Percentiles rank a stretch among this genome's conserved stretches.
Evolutionary conservation across 2,329 filamentous ascomycete species (phyloP).

Genomic region (Ceratocystis variospora): DNA sequence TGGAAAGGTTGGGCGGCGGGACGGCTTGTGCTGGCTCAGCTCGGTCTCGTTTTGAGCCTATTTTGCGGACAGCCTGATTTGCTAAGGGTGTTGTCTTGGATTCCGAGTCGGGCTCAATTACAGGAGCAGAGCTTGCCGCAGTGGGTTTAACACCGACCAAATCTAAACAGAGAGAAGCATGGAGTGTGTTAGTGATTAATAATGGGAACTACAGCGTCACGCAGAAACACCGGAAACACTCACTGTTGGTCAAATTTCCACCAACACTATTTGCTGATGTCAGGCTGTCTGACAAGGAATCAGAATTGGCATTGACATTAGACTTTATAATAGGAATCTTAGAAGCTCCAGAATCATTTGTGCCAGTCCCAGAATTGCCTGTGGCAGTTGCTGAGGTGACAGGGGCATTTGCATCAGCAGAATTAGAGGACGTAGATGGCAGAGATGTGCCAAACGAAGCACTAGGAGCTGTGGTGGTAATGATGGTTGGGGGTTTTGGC

Average conservation of each 20-base stretch:
- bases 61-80: neutral
- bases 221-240: neutral
- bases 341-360: neutral
- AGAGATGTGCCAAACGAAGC: slow-evolving; percentile 26
- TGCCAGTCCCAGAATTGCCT: neutral
- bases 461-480: slow-evolving; percentile 5
- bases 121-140: neutral
- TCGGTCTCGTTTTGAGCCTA: neutral
- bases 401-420: neutral
- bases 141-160: neutral
- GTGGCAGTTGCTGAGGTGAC: neutral
- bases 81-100: neutral
- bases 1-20: slow-evolving; percentile 35
- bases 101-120: slow-evolving; percentile 21
- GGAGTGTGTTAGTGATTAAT: neutral
- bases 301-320: neutral
- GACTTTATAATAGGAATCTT: neutral
- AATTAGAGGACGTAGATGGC: slow-evolving; percentile 19
- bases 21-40: slow-evolving; percentile 28
- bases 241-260: neutral
- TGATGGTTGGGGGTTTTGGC: neutral
- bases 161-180: neutral
- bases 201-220: neutral
- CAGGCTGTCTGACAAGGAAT: neutral
- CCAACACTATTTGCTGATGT: neutral